A percentile compares a stretch with the other conserved stretches of the same genome.
Conservation (phyloP, 2,329 filamentous ascomycete species). For the Aspergillus unguis region DNA sequence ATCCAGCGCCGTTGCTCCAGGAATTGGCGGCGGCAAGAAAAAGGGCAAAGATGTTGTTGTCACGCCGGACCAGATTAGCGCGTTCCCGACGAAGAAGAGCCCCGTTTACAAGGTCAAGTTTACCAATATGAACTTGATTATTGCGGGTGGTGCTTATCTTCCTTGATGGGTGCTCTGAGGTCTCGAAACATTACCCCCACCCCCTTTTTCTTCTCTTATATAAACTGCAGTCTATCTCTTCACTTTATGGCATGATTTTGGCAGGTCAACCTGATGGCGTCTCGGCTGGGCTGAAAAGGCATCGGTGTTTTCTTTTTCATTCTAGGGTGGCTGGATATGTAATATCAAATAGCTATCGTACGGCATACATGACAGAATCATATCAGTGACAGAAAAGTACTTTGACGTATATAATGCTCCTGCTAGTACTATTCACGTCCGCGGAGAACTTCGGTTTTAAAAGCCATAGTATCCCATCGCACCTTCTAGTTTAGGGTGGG, state of each 20-base stretch:
- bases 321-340: constrained; percentile 6
- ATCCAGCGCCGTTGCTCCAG: constrained; percentile 46
- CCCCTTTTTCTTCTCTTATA: not conserved
- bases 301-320: constrained; percentile 13
- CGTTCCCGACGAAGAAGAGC: constrained; percentile 93
- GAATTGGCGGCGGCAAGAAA: constrained; percentile 54
- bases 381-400: no score
- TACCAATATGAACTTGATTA: constrained; percentile 89
- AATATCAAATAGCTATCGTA: constrained; percentile 2
- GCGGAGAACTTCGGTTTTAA: no score
- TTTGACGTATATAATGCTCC: not conserved
- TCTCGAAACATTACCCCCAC: not conserved
- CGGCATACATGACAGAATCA: not conserved
- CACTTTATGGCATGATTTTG: constrained; percentile 2
- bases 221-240: not conserved
- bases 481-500: no score
- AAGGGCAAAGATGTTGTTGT: constrained; percentile 87
- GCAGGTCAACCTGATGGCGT: constrained; percentile 13
- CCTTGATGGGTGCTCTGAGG: constrained; percentile 36
- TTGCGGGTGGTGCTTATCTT: constrained; percentile 73
- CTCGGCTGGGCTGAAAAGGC: constrained; percentile 10
- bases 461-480: not conserved
- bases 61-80: constrained; percentile 88
- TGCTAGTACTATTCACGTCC: not conserved
- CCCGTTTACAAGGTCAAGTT: constrained; percentile 91